Base-by-base conservation (phyloP, 495 filamentous ascomycete genomes). In the Xylaria scruposa region DNA sequence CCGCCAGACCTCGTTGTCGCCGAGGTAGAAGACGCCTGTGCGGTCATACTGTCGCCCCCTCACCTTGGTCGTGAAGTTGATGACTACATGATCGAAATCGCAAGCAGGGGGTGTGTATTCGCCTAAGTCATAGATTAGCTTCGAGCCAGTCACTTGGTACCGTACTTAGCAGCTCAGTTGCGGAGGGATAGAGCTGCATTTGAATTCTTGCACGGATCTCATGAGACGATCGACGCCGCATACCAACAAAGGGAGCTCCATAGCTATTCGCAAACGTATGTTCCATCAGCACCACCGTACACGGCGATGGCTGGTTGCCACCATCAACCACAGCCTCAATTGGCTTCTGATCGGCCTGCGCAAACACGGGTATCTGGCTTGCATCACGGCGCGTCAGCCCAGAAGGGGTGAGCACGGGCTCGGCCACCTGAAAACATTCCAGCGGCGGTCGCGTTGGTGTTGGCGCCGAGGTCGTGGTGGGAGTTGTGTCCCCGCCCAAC, bases 1-100 rank as follows among this genome's bases (percentile, higher is more conserved):
- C 36, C 94, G 85, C 84, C 91, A 97, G 10, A 97, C 88, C 77
- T 97, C 94, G 29, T 87, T 89, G 78, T 96, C 92, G n/a, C 90
- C 90, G 59, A 97, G 83, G 70, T 93, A 97, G 87, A 97, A 91
- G 38, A 93, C 77, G 7, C 90, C 94, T 8, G 97, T 84, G 15
- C 94, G 86, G 77, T 97, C 94, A 81, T 87, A 97, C 73, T 97
- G 94, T 4, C 88, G 83, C 0, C 94, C 95, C 72, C 83, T 81
- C 8, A 91, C 93, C 0, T 89, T 88, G 31, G 93, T 91, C 0
- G 92, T 97, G 72, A 97, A 88, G 77, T 96, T 97, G 79, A 97
- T 90, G 29, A 88, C 86, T 13, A 97, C 92, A 15, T 91, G 86
- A 74, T 96, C 95, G 82, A 97, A 97, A 9, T 86, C 78, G 80